phyloP scores from a whole-genome alignment of 1,284 basidiomycete species.

The Trametes pubescens region DNA sequence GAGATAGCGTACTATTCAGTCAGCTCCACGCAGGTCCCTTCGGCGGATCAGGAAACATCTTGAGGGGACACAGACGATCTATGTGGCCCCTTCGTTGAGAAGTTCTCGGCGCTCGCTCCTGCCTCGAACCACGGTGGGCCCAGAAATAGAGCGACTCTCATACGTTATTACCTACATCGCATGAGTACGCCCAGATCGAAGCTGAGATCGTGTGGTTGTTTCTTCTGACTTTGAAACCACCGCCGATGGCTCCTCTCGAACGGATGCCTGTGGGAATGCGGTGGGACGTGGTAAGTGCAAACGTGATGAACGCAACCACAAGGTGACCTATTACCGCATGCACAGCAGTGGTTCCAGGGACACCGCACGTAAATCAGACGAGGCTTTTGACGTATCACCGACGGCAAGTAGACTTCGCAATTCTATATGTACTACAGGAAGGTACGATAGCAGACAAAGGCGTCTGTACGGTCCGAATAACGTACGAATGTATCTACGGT shows the following conservation, averaged over 20 bases:
- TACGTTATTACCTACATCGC: not conserved
- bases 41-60: not conserved
- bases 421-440: slow-evolving; percentile 28
- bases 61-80: slow-evolving; percentile 1
- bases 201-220: not conserved
- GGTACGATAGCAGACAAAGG: slow-evolving; percentile 24
- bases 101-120: slow-evolving; percentile 3
- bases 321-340: not conserved
- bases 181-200: not conserved
- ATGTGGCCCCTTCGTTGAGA: not conserved
- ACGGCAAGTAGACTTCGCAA: slow-evolving; percentile 12
- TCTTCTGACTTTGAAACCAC: not conserved
- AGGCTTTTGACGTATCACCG: not conserved
- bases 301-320: not conserved
- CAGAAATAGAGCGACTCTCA: not conserved
- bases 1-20: not conserved
- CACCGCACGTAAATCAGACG: not conserved
- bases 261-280: not conserved
- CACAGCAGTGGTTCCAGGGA: not conserved
- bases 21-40: not conserved
- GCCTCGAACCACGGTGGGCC: not conserved
- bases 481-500: slow-evolving; percentile 20
- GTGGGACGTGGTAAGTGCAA: not conserved
- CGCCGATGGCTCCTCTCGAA: not conserved
- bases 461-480: slow-evolving; percentile 25